Evolutionary conservation across 2,329 filamentous ascomycete species (phyloP).

Genomic region (Aspergillus calidoustus): DNA sequence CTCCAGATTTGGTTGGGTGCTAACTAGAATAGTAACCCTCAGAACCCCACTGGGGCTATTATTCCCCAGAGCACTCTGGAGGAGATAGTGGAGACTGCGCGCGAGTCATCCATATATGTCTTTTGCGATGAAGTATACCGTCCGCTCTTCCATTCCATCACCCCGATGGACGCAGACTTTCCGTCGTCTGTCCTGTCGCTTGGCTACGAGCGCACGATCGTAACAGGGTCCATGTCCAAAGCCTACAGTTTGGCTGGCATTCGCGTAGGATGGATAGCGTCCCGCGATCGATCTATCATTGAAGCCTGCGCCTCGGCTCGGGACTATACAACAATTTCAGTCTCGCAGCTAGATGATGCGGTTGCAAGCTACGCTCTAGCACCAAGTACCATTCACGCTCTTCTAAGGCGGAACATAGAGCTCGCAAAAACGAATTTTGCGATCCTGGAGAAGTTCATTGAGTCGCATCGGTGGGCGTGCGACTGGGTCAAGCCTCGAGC

Average conservation of each 20-base stretch:
- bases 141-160: constrained; percentile 76
- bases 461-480: constrained; percentile 65
- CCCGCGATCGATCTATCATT: constrained; percentile 65
- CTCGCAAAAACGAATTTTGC: constrained; percentile 71
- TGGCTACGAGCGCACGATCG: constrained; percentile 71
- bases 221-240: constrained; percentile 83
- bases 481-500: constrained; percentile 76
- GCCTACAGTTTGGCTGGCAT: constrained; percentile 83
- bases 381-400: constrained; percentile 63
- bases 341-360: constrained; percentile 80
- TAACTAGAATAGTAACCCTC: constrained; percentile 67
- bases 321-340: constrained; percentile 85
- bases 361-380: constrained; percentile 77
- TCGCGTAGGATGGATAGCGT: constrained; percentile 81
- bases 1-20: constrained; percentile 45
- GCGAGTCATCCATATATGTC: constrained; percentile 65
- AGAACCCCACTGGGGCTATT: constrained; percentile 78
- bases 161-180: constrained; percentile 56
- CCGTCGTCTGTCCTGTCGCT: constrained; percentile 73
- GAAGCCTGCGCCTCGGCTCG: constrained; percentile 66
- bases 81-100: constrained; percentile 66
- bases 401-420: constrained; percentile 67
- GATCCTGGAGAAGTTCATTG: constrained; percentile 69
- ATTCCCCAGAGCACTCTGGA: constrained; percentile 64
- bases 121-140: constrained; percentile 82